Conservation (phyloP, 306 rosid species). For the Vicia sativa region DNA sequence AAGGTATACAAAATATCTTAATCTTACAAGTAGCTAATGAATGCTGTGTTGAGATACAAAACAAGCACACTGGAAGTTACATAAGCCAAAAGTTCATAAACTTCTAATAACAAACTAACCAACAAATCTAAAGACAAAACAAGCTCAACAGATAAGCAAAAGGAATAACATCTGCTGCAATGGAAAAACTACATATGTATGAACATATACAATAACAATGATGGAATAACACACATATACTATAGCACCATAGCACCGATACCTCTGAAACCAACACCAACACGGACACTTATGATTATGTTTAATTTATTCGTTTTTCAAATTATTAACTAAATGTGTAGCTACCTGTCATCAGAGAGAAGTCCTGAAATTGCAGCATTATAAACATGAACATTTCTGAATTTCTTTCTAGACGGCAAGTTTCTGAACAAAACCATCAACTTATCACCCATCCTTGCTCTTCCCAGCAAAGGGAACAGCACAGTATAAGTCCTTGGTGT, state of each 20-base stretch:
- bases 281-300: too few relatives aligned
- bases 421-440: constrained; percentile 62
- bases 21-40: too few relatives aligned
- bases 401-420: constrained; percentile 60
- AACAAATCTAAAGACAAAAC: too few relatives aligned
- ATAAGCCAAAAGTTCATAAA: too few relatives aligned
- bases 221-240: too few relatives aligned
- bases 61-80: too few relatives aligned
- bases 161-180: background rate
- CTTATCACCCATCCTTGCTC: constrained; percentile 74
- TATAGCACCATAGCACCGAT: too few relatives aligned
- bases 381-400: constrained; percentile 72
- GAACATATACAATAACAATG: background rate
- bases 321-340: background rate
- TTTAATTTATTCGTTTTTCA: too few relatives aligned
- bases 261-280: too few relatives aligned
- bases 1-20: background rate
- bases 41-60: too few relatives aligned
- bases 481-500: constrained; percentile 66
- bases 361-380: constrained; percentile 86
- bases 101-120: too few relatives aligned
- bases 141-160: too few relatives aligned
- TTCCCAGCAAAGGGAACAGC: constrained; percentile 77
- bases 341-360: constrained; percentile 21
- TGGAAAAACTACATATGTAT: constrained; percentile 25